Percentiles rank a stretch among this genome's conserved stretches.
These are phyloP conservation scores for Lactarius trivialis DNA, from an alignment of 768 basidiomycete genomes.

Conservation along the genomic window DNA sequence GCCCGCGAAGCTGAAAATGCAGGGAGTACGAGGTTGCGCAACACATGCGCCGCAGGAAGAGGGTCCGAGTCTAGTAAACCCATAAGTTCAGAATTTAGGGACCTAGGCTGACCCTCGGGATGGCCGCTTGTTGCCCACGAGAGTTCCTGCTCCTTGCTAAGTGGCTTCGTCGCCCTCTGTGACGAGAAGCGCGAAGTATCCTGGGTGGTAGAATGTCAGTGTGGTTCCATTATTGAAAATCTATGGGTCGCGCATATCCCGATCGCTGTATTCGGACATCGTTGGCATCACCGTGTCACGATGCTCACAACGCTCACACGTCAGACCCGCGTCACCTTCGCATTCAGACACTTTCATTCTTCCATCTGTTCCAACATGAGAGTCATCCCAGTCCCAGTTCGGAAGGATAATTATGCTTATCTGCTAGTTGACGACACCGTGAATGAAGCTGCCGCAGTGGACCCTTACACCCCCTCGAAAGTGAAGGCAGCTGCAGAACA, in stretches of 20 bases:
- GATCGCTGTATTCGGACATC: too few relatives aligned
- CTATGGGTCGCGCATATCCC: too few relatives aligned
- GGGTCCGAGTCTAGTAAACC: not conserved
- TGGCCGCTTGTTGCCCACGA: too few relatives aligned
- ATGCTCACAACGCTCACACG: not conserved
- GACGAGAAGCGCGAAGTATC: too few relatives aligned
- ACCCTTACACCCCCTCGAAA: conserved; percentile 71
- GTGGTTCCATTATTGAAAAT: too few relatives aligned
- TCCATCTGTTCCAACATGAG: conserved; percentile 45
- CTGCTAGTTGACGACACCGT: conserved; percentile 64
- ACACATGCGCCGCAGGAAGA: not conserved
- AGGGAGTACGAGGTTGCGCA: conserved; percentile 1
- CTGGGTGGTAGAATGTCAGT: too few relatives aligned
- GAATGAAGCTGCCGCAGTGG: conserved; percentile 69
- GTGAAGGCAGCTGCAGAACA: conserved; percentile 55
- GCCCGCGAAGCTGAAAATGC: not conserved
- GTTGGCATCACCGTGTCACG: too few relatives aligned
- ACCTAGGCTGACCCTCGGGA: too few relatives aligned
- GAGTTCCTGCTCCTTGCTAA: too few relatives aligned
- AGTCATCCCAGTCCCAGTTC: conserved; percentile 71
- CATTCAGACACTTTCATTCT: conserved; percentile 16
- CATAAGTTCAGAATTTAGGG: not conserved
- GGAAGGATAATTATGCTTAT: conserved; percentile 82
- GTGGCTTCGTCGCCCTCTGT: too few relatives aligned
- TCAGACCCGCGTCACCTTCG: not conserved